These are phyloP conservation scores for Arctium lappa DNA, from an alignment of 129 eudicot genomes.

Conservation along the genomic window DNA sequence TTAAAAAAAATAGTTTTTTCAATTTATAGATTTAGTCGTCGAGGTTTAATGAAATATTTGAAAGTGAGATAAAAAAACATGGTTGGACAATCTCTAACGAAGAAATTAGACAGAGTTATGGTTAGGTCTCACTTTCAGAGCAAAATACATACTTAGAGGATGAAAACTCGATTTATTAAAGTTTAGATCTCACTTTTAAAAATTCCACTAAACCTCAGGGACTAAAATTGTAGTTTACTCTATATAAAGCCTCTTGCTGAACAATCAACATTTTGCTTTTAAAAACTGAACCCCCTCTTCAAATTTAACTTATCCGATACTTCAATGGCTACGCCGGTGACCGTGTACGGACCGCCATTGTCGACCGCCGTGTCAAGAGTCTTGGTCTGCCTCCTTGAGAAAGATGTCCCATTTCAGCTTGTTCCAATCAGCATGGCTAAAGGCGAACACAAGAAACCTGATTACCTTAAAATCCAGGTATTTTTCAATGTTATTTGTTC, in stretches of 20 bases:
- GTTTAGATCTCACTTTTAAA: too few species aligned
- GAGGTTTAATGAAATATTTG: too few species aligned
- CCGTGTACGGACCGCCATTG: constrained; percentile 73
- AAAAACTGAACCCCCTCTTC: background rate
- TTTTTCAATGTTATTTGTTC: background rate
- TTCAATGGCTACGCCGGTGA: constrained; percentile 67
- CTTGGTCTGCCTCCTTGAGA: constrained; percentile 55
- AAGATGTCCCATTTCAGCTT: constrained; percentile 64
- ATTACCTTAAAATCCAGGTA: constrained; percentile 65
- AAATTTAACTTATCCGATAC: constrained; percentile 10
- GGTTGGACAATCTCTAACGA: too few species aligned
- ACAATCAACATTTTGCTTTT: background rate
- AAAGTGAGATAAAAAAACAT: too few species aligned
- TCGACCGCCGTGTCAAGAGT: constrained; percentile 79
- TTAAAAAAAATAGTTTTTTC: too few species aligned
- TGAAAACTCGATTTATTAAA: too few species aligned
- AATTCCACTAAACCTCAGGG: too few species aligned
- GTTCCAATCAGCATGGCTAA: constrained; percentile 58
- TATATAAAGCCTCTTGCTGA: background rate
- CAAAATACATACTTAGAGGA: too few species aligned
- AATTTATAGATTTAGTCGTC: too few species aligned
- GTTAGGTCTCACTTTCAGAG: too few species aligned
- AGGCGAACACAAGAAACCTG: constrained; percentile 67
- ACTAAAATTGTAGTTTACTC: too few species aligned
- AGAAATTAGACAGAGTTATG: too few species aligned